A percentile compares a stretch with the other conserved stretches of the same genome.
phyloP scores from a whole-genome alignment of 2,329 filamentous ascomycete species.

The Talaromyces sp. region DNA sequence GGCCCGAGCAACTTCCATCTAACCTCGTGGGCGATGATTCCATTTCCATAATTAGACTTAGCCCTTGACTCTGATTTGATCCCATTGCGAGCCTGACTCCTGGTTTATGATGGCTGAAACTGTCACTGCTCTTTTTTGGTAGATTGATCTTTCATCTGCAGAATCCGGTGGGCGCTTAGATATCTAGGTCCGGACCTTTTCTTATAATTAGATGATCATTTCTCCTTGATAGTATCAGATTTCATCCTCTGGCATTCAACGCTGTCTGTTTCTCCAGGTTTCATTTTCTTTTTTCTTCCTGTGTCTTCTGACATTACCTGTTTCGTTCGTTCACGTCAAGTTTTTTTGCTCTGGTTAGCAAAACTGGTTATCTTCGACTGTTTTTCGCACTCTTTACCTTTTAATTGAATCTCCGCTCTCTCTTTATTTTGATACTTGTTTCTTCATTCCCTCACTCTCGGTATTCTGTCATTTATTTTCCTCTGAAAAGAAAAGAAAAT shows the following conservation, averaged over 20 bases:
- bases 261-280: neutral
- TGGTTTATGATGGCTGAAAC: neutral
- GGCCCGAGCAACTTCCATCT: neutral
- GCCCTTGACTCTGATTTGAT: neutral
- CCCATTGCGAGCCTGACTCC: neutral
- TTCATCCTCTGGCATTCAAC: neutral
- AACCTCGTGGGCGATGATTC: neutral
- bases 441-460: neutral
- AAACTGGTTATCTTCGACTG: constrained; percentile 6
- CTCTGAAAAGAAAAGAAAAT: constrained; percentile 16
- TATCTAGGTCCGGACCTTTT: neutral
- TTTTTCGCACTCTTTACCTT: constrained; percentile 1
- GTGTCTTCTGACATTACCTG: neutral
- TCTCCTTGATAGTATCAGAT: neutral
- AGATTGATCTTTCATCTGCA: neutral
- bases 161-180: neutral
- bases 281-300: neutral
- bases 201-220: constrained; percentile 11
- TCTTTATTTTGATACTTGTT: neutral
- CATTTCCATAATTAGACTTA: constrained; percentile 5
- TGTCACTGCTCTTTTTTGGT: neutral
- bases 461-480: neutral
- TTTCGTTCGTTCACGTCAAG: constrained; percentile 6
- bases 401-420: neutral
- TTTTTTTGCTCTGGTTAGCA: constrained; percentile 14